Evolutionary conservation across 495 filamentous ascomycete genomes (phyloP), one percentile per base, ranked within the genome.

Genomic region (Penicillium lagena): DNA sequence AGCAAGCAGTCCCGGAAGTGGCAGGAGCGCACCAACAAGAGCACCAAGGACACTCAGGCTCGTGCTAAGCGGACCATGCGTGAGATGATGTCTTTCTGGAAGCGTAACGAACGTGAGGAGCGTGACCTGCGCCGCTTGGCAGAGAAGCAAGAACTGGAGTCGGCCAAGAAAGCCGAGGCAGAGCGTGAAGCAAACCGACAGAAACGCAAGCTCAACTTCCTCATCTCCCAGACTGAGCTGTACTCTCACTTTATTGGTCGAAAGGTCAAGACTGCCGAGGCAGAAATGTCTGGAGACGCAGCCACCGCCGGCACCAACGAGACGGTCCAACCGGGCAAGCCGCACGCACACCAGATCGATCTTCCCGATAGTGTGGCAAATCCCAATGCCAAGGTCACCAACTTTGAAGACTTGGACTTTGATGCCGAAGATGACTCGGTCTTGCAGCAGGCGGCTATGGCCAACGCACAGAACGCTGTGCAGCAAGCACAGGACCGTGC

Each of bases 61-160:
- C 82, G 94, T 14, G 94, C 93, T 13, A 99, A 99, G 73, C 82
- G 93, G 38, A 90, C 87, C 42, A 99, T 99, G 93, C 82, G 93
- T 52, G 93, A 99, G 68, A 99, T 99, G 93, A 93, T 96, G 82
- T 80, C 85, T 28, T 99, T 97, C 81, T 99, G 93, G 93, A 97
- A 97, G 63, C 85, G 90, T 39, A 99, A 99, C 64, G 93, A 99
- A 67, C 81, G 90, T 33, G 94, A 97, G 57, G 93, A 99, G 66
- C 86, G 94, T 48, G 93, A 97, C 56, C 71, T 95, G 46, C 83
- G 93, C 40, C 94, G 95, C 60, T 79, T 87, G 37, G 94, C 93
- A 11, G 93, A 99, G 72, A 87, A 85, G 60, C 90, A 96, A 64
- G 94, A 97, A 67, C 79, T 97, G 13, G 93, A 99, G 60, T 91